Percentiles rank a stretch among this genome's conserved stretches.
Evolutionary conservation across 1,284 basidiomycete genomes (phyloP).

Genomic region (Trametes hirsuta): DNA sequence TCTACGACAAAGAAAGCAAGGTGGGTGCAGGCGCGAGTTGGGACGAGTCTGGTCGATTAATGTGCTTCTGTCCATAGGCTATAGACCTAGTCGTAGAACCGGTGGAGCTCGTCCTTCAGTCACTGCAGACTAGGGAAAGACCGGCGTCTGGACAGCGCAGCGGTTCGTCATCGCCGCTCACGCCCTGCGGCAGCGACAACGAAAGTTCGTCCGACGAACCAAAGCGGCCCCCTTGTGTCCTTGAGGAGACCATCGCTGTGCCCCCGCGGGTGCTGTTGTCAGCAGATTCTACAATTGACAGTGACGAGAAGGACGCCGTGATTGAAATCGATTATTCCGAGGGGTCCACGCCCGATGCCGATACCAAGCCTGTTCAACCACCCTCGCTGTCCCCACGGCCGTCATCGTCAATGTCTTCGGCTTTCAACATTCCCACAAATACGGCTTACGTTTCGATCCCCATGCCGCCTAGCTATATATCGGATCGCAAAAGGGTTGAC

Average conservation of each 20-base stretch:
- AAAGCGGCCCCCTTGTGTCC: background rate
- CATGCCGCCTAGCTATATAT: background rate
- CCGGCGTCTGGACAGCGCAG: background rate
- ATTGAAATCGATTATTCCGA: background rate
- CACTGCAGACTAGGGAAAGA: background rate
- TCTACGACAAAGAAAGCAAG: slow-evolving; percentile 19
- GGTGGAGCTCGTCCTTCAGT: too few species aligned
- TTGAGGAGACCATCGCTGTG: too few species aligned
- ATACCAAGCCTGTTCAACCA: background rate
- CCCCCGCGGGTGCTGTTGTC: background rate
- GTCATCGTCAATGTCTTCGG: too few species aligned
- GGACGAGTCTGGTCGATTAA: background rate
- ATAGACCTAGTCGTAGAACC: background rate
- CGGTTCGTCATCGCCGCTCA: background rate
- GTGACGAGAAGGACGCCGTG: background rate
- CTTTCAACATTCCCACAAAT: background rate
- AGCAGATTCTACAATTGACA: background rate
- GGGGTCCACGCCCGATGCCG: background rate
- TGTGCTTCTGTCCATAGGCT: background rate
- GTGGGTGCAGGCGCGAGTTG: background rate
- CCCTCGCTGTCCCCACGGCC: too few species aligned
- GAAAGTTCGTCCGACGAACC: background rate
- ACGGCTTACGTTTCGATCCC: background rate
- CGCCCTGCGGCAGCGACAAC: background rate
- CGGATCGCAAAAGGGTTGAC: background rate